Evolutionary conservation across 2,329 filamentous ascomycete species (phyloP).

Genomic region (Claviceps spartinae): DNA sequence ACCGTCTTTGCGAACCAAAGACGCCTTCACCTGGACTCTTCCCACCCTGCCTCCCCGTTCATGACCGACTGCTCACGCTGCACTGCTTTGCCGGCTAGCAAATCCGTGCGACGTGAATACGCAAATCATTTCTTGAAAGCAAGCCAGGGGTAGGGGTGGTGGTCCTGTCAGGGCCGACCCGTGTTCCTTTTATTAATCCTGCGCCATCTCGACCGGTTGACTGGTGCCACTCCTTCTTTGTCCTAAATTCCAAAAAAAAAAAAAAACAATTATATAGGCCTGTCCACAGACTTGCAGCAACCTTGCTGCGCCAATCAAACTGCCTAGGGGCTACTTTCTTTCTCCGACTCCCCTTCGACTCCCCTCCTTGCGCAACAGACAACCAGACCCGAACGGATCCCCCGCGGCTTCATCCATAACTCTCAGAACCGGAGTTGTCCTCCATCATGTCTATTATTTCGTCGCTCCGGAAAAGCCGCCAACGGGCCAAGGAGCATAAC

Average conservation of each 20-base stretch:
- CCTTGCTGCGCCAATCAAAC: neutral
- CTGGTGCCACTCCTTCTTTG: neutral
- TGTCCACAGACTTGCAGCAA: neutral
- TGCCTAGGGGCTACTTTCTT: neutral
- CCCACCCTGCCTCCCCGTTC: neutral
- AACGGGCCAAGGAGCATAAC: constrained; percentile 41
- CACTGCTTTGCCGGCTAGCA: constrained; percentile 1
- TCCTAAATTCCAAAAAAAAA: neutral
- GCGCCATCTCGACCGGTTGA: neutral
- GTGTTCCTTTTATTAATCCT: constrained; percentile 1
- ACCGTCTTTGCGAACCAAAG: neutral
- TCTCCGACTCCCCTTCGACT: neutral
- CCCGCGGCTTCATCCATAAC: neutral
- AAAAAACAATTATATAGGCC: too few species aligned
- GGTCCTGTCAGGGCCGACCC: constrained; percentile 3
- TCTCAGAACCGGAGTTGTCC: neutral
- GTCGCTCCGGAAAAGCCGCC: constrained; percentile 35
- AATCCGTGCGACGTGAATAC: neutral
- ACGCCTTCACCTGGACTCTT: neutral
- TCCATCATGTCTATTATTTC: constrained; percentile 43
- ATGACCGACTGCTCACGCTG: constrained; percentile 1
- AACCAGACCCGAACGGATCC: neutral
- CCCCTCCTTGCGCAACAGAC: neutral
- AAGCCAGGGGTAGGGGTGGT: neutral
- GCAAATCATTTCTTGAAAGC: neutral